phyloP scores from a whole-genome alignment of 345 rosid genomes.

The Dovyalis caffra region DNA sequence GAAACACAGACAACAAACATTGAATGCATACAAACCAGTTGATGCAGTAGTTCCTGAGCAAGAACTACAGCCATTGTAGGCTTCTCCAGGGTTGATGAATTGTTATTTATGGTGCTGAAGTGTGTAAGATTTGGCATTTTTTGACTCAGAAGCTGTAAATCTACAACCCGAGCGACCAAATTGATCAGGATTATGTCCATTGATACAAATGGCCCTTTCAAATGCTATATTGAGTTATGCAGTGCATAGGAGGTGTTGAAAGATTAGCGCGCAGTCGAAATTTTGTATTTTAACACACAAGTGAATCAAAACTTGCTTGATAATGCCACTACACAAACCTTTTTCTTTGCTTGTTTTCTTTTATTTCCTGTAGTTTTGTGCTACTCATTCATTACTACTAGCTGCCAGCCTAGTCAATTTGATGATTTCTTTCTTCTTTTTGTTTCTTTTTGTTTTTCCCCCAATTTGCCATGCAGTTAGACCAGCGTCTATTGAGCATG shows the following conservation, averaged over 20 bases:
- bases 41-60: conserved; percentile 18
- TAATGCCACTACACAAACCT: neutral
- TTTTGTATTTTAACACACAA: neutral
- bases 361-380: no score
- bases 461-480: no score
- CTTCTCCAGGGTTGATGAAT: neutral
- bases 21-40: conserved; percentile 21
- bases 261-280: neutral
- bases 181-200: neutral
- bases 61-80: conserved; percentile 21
- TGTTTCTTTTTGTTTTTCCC: no score
- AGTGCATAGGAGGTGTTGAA: neutral
- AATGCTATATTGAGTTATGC: neutral
- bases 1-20: conserved; percentile 2
- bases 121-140: neutral
- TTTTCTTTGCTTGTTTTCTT: neutral
- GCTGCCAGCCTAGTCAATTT: no score
- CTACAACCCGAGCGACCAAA: neutral
- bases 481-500: no score
- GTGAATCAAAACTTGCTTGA: neutral
- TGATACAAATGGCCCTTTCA: neutral
- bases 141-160: conserved; percentile 5
- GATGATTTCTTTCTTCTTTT: no score
- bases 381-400: no score
- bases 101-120: neutral